Conservation (phyloP, 768 basidiomycete species). For the Phlebiopsis flavidoalba region DNA sequence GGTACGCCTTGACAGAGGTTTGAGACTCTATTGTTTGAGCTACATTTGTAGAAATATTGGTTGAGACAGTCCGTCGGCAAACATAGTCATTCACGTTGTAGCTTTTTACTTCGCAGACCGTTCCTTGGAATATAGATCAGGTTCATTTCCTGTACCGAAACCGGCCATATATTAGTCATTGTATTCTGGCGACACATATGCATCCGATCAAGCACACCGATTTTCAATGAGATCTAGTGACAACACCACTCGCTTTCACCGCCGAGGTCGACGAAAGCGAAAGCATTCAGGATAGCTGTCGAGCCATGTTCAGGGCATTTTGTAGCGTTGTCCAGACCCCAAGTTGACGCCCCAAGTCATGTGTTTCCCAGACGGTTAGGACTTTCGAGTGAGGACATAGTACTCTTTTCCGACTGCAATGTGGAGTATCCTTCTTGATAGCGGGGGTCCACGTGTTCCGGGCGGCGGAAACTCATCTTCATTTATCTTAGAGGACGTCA, state of each 20-base stretch:
- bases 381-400: conserved; percentile 47
- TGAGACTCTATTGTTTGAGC: conserved; percentile 10
- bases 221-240: conserved; percentile 27
- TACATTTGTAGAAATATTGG: conserved; percentile 18
- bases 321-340: conserved; percentile 31
- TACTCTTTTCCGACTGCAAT: conserved; percentile 54
- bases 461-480: conserved; percentile 46
- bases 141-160: conserved; percentile 23
- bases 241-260: conserved; percentile 22
- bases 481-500: conserved; percentile 31
- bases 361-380: conserved; percentile 54
- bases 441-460: conserved; percentile 43
- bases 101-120: conserved; percentile 19
- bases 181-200: too few relatives aligned
- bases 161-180: too few relatives aligned
- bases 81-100: conserved; percentile 27
- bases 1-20: not conserved
- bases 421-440: conserved; percentile 62
- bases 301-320: conserved; percentile 28
- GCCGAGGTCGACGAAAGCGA: conserved; percentile 16
- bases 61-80: conserved; percentile 20
- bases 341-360: conserved; percentile 69
- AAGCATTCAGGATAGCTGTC: conserved; percentile 26
- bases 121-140: conserved; percentile 29
- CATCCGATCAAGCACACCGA: conserved; percentile 13